These are phyloP conservation scores for Carex parvula DNA, from an alignment of 176 grass and related monocot species.

Conservation along the genomic window DNA sequence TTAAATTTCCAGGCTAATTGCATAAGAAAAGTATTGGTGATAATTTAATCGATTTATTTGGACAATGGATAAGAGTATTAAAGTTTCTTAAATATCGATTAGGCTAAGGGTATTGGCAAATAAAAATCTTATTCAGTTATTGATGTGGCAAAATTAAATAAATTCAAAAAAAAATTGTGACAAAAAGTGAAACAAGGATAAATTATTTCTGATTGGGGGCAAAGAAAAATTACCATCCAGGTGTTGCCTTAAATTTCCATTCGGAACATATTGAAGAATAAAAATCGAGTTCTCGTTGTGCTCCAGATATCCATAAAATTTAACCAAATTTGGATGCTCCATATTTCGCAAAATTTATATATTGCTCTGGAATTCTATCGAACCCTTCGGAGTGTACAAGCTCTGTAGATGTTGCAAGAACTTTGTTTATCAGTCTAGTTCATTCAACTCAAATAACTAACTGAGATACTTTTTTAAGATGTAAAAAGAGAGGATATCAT, in stretches of 20 bases:
- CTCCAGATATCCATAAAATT: slow-evolving; percentile 21
- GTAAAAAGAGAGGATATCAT: background rate
- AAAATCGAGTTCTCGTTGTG: slow-evolving; percentile 2
- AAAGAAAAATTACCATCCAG: background rate
- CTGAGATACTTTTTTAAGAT: background rate
- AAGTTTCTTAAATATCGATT: background rate
- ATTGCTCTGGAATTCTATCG: background rate
- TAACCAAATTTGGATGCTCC: slow-evolving; percentile 21
- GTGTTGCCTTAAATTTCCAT: slow-evolving; percentile 19
- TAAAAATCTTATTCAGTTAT: background rate
- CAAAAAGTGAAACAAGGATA: background rate
- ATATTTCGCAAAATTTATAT: background rate
- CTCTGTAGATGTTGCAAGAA: background rate
- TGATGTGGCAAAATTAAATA: background rate
- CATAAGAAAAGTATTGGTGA: background rate
- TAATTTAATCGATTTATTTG: background rate
- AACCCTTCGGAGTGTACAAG: background rate
- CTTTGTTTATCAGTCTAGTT: background rate
- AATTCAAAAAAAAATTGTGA: background rate
- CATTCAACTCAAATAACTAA: background rate
- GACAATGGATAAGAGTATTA: background rate
- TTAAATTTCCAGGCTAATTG: background rate
- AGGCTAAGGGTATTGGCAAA: background rate
- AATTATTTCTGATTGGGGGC: background rate
- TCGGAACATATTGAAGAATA: background rate